Percentiles rank a stretch among this genome's conserved stretches.
Conservation (phyloP, 2,329 filamentous ascomycete genomes). For the Berkeleyomyces rouxiae region DNA sequence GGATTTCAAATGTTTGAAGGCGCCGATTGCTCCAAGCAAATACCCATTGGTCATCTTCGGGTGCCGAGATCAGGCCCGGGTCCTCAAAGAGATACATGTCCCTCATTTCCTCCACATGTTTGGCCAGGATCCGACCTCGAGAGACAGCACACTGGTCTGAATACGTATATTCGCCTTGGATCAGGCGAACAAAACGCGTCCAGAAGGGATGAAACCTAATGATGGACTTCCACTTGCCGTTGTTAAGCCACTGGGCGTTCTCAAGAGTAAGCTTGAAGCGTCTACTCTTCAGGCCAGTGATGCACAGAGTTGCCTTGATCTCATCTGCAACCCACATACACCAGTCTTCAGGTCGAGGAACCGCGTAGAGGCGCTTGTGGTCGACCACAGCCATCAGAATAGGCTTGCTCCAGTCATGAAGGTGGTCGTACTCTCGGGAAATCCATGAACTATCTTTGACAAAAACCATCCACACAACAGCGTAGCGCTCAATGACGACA, state of each 20-base stretch:
- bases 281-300: conserved; percentile 1
- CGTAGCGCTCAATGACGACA: conserved; percentile 5
- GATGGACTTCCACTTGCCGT: conserved; percentile 5
- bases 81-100: conserved; percentile 13
- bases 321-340: conserved; percentile 4
- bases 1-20: conserved; percentile 11
- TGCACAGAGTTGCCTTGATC: neutral
- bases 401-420: neutral
- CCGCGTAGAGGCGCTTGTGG: neutral
- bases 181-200: neutral
- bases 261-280: conserved; percentile 1
- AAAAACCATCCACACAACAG: conserved; percentile 14
- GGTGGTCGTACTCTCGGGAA: neutral
- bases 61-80: conserved; percentile 5
- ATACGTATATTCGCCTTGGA: conserved; percentile 5
- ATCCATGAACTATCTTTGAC: conserved; percentile 1
- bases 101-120: neutral
- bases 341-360: conserved; percentile 3
- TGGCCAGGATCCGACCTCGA: conserved; percentile 4
- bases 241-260: neutral
- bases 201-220: conserved; percentile 7
- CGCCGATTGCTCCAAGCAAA: conserved; percentile 10
- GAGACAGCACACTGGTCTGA: conserved; percentile 11
- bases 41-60: conserved; percentile 10
- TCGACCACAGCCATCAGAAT: conserved; percentile 3